A percentile compares a stretch with the other conserved stretches of the same genome.
Conservation (phyloP, 768 basidiomycete genomes). For the Daedalea quercina region DNA sequence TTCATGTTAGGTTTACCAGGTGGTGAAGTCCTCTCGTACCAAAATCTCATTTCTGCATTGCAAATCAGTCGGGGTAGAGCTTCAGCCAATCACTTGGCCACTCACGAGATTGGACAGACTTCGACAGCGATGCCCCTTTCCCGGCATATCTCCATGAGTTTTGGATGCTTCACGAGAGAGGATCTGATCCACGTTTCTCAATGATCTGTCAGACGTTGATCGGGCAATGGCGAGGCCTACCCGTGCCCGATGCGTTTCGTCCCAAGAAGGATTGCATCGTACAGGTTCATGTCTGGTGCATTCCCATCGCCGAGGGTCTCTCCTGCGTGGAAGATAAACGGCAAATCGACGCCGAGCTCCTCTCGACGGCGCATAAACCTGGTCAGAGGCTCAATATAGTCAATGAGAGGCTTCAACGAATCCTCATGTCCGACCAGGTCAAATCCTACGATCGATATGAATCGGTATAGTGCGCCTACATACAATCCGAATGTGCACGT, state of each 20-base stretch:
- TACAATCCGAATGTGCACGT: constrained; percentile 1
- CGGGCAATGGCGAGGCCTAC: constrained; percentile 26
- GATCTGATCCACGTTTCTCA: constrained; percentile 33
- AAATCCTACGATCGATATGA: constrained; percentile 51
- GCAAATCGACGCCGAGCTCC: constrained; percentile 55
- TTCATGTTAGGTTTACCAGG: not conserved
- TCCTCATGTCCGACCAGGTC: constrained; percentile 80
- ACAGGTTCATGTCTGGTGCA: constrained; percentile 62
- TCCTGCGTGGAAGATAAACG: constrained; percentile 76
- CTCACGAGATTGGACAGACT: constrained; percentile 78
- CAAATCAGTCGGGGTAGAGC: too few species aligned
- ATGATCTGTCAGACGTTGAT: not conserved
- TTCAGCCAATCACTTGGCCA: constrained; percentile 13
- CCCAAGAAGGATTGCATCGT: constrained; percentile 72
- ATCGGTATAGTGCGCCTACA: too few species aligned
- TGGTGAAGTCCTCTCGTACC: constrained; percentile 24
- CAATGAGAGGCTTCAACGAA: constrained; percentile 44
- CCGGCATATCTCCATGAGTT: constrained; percentile 59
- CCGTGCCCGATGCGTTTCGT: constrained; percentile 82
- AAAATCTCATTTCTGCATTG: constrained; percentile 75
- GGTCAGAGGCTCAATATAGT: constrained; percentile 57
- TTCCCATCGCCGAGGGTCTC: constrained; percentile 77
- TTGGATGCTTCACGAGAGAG: constrained; percentile 73
- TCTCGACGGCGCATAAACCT: constrained; percentile 51
- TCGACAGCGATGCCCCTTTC: constrained; percentile 61